A percentile compares a stretch with the other conserved stretches of the same genome.
phyloP scores from a whole-genome alignment of 805 yeast genomes.

The Jamesozyma gamospora region DNA sequence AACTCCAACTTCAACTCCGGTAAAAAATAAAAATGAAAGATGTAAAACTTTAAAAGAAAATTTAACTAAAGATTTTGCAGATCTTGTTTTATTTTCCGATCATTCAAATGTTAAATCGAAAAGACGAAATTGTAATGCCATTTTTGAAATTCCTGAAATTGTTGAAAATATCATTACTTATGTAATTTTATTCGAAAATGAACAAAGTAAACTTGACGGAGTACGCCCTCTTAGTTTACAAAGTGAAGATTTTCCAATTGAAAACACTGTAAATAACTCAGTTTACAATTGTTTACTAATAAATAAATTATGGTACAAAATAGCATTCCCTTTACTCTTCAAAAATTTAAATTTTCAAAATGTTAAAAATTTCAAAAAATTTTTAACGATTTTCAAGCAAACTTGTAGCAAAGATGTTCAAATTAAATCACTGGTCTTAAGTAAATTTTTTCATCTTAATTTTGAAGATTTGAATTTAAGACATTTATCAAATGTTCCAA shows the following conservation, averaged over 20 bases:
- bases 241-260: too few species aligned
- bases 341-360: conserved; percentile 46
- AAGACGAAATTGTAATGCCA: conserved; percentile 30
- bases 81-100: conserved; percentile 4
- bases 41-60: neutral
- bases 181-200: conserved; percentile 3
- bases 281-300: conserved; percentile 59
- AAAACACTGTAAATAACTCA: conserved; percentile 13
- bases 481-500: conserved; percentile 12
- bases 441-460: conserved; percentile 47
- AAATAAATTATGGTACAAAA: conserved; percentile 52
- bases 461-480: conserved; percentile 42
- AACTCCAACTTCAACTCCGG: conserved; percentile 8
- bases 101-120: neutral
- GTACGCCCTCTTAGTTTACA: too few species aligned
- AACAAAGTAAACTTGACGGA: too few species aligned
- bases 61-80: conserved; percentile 5
- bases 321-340: conserved; percentile 46
- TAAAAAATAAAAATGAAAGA: neutral
- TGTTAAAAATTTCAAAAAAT: conserved; percentile 37
- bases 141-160: conserved; percentile 72
- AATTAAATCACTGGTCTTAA: conserved; percentile 31
- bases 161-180: conserved; percentile 47
- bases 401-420: neutral
- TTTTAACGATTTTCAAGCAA: conserved; percentile 15